phyloP scores from a whole-genome alignment of 2,329 filamentous ascomycete species.

The Ophiocordyceps robertsii region DNA sequence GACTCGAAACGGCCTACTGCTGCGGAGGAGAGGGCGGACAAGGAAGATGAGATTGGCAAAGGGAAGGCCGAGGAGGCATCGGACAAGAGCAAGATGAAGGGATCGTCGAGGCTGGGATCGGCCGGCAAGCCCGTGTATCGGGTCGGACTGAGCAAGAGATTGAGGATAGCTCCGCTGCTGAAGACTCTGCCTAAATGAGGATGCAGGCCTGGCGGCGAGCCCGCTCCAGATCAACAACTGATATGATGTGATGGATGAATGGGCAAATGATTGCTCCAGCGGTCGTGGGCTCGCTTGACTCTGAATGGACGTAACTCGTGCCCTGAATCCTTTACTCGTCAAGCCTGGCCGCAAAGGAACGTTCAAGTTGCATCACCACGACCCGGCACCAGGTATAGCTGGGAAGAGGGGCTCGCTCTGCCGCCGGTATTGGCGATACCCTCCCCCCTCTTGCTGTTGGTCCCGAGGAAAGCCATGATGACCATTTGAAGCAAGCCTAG shows the following conservation, averaged over 20 bases:
- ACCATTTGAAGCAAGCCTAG: too few species aligned
- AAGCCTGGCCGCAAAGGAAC: not conserved
- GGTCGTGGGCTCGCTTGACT: not conserved
- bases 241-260: too few species aligned
- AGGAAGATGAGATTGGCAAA: not conserved
- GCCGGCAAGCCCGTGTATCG: slow-evolving; percentile 24
- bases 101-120: not conserved
- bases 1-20: not conserved
- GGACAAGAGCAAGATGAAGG: not conserved
- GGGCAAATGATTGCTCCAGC: too few species aligned
- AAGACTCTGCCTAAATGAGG: slow-evolving; percentile 31
- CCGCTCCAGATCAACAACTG: too few species aligned
- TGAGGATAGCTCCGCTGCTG: slow-evolving; percentile 35
- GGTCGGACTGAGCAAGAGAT: slow-evolving; percentile 36
- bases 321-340: not conserved
- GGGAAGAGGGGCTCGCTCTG: too few species aligned
- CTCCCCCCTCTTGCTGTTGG: too few species aligned
- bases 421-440: too few species aligned
- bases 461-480: too few species aligned
- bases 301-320: not conserved
- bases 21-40: not conserved
- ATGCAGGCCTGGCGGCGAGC: too few species aligned
- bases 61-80: not conserved
- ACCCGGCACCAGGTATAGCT: too few species aligned
- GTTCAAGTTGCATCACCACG: too few species aligned